These are phyloP conservation scores for Fraxinus quadrangulata DNA, from an alignment of 257 asterid species.

Conservation along the genomic window DNA sequence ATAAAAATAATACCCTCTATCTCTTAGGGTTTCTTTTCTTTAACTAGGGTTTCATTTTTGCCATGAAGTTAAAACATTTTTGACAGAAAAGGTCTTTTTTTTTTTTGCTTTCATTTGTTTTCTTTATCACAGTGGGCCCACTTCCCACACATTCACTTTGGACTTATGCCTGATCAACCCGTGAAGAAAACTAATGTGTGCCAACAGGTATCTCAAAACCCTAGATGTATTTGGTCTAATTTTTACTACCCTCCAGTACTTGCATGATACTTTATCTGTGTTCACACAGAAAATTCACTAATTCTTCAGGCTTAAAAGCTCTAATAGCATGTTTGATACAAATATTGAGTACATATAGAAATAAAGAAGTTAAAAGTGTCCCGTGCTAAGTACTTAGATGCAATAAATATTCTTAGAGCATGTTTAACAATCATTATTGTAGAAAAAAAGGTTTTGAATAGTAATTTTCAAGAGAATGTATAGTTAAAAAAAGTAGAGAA, in stretches of 20 bases:
- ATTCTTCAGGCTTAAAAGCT: not conserved
- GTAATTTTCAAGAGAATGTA: too few relatives aligned
- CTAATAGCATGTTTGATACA: too few relatives aligned
- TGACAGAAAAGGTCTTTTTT: not conserved
- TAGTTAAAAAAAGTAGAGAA: too few relatives aligned
- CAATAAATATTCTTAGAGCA: too few relatives aligned
- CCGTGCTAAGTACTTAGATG: too few relatives aligned
- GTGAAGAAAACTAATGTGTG: conserved; percentile 92
- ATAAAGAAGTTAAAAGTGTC: too few relatives aligned
- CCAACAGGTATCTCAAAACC: conserved; percentile 81
- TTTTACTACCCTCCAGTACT: not conserved
- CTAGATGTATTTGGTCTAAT: conserved; percentile 29
- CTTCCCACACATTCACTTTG: conserved; percentile 99
- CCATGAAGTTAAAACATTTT: not conserved
- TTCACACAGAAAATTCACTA: not conserved
- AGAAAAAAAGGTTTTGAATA: too few relatives aligned
- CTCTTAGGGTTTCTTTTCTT: not conserved
- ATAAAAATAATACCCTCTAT: conserved; percentile 4
- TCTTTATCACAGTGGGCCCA: conserved; percentile 88
- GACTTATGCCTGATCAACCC: conserved; percentile 99
- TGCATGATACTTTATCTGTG: not conserved
- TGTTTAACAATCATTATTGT: too few relatives aligned
- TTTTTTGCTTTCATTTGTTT: conserved; percentile 26
- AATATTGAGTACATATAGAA: too few relatives aligned
- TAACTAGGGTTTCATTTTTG: conserved; percentile 27